Conservation (phyloP, 345 rosid species). For the Eucalyptus marginata region DNA sequence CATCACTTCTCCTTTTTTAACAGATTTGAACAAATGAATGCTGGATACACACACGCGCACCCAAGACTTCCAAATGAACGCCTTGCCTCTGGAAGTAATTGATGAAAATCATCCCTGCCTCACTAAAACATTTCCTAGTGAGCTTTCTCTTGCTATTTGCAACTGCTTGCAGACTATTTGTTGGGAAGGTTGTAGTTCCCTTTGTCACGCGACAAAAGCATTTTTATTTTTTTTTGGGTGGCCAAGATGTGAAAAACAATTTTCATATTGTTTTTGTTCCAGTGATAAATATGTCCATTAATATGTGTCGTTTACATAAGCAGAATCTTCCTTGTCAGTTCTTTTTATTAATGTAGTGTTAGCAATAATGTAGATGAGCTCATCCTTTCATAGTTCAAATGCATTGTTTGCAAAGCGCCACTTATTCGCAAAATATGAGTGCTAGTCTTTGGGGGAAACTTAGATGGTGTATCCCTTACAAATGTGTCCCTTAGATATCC, state of each 20-base stretch:
- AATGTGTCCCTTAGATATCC: background rate
- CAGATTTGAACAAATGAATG: background rate
- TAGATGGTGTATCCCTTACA: background rate
- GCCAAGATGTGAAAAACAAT: background rate
- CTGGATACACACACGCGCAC: background rate
- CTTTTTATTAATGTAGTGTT: background rate
- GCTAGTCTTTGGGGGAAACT: background rate
- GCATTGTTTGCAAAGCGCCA: background rate
- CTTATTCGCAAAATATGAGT: background rate
- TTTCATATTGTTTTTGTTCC: background rate
- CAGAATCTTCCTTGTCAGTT: background rate
- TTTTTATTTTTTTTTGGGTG: background rate
- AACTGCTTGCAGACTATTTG: background rate
- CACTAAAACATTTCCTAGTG: background rate
- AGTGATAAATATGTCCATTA: background rate
- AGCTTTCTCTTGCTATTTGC: background rate
- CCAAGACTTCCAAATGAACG: background rate
- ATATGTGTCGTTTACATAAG: background rate
- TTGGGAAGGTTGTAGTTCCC: background rate
- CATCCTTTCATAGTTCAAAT: background rate
- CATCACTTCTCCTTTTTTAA: background rate
- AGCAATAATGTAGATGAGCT: background rate
- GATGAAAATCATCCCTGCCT: background rate
- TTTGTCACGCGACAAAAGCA: background rate
- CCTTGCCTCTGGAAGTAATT: background rate